These are phyloP conservation scores for Microdochium paspali DNA, from an alignment of 2,329 filamentous ascomycete genomes.

Conservation along the genomic window DNA sequence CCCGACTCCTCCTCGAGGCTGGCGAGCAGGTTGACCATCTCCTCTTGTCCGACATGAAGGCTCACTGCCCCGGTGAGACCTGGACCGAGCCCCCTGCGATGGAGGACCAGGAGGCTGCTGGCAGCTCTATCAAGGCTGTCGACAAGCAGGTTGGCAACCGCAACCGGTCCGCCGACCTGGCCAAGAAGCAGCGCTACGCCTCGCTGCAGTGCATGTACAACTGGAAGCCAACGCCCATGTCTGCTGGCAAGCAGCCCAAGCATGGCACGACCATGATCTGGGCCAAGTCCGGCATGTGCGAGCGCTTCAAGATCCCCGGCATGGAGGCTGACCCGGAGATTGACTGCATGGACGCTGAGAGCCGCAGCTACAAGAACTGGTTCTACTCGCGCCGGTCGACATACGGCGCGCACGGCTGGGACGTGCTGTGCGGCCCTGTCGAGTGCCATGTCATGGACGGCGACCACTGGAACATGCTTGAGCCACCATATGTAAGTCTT, in stretches of 20 bases:
- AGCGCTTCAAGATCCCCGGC: slow-evolving; percentile 3
- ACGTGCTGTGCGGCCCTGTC: slow-evolving; percentile 6
- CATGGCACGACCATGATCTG: slow-evolving; percentile 7
- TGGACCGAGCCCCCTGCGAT: slow-evolving; percentile 3
- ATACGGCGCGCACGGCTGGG: slow-evolving; percentile 8
- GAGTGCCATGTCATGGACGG: slow-evolving; percentile 5
- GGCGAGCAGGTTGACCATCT: slow-evolving; percentile 10
- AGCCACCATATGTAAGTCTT: slow-evolving; percentile 7
- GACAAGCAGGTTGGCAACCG: slow-evolving; percentile 2
- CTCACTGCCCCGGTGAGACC: slow-evolving; percentile 5
- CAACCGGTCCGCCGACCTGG: slow-evolving; percentile 2
- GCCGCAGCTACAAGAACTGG: slow-evolving; percentile 5
- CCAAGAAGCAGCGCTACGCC: slow-evolving; percentile 3
- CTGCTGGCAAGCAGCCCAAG: background rate
- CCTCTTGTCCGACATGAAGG: slow-evolving; percentile 12
- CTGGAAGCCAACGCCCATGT: slow-evolving; percentile 7
- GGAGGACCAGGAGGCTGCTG: slow-evolving; percentile 3
- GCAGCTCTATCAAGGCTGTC: slow-evolving; percentile 1
- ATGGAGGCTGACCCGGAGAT: slow-evolving; percentile 1
- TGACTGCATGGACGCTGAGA: slow-evolving; percentile 6
- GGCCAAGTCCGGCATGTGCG: slow-evolving; percentile 5
- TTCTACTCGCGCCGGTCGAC: slow-evolving; percentile 4
- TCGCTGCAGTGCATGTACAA: slow-evolving; percentile 7
- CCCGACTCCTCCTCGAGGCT: slow-evolving; percentile 8
- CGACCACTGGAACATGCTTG: slow-evolving; percentile 8